phyloP scores from a whole-genome alignment of 768 basidiomycete genomes.

The Tricholoma sp. region DNA sequence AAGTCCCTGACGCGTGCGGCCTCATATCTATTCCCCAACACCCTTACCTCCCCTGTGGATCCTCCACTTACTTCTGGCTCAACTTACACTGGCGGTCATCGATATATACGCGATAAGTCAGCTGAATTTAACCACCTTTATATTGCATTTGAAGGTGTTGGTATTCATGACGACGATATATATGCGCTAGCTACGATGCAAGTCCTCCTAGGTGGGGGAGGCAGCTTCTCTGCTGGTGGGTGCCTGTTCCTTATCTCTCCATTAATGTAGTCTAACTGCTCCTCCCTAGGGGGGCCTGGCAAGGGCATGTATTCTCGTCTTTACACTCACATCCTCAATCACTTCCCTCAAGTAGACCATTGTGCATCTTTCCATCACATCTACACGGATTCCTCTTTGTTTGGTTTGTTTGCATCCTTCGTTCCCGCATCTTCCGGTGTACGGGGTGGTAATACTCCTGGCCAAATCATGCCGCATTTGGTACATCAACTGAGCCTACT shows the following conservation, averaged over 20 bases:
- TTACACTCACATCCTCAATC: slow-evolving; percentile 94
- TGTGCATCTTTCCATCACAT: slow-evolving; percentile 98
- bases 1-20: slow-evolving; percentile 76
- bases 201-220: slow-evolving; percentile 91
- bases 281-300: slow-evolving; percentile 74
- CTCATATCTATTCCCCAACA: slow-evolving; percentile 61
- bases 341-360: slow-evolving; percentile 89
- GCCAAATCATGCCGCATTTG: slow-evolving; percentile 76
- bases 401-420: slow-evolving; percentile 87
- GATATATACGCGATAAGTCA: slow-evolving; percentile 53
- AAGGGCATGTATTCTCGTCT: slow-evolving; percentile 99
- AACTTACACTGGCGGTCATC: slow-evolving; percentile 82
- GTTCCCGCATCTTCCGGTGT: slow-evolving; percentile 55
- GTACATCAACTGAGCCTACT: slow-evolving; percentile 84
- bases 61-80: slow-evolving; percentile 33
- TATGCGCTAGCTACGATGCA: slow-evolving; percentile 94
- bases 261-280: slow-evolving; percentile 3
- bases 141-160: slow-evolving; percentile 86
- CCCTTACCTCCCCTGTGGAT: slow-evolving; percentile 18
- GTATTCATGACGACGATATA: slow-evolving; percentile 88
- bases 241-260: slow-evolving; percentile 1
- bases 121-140: slow-evolving; percentile 91
- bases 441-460: slow-evolving; percentile 57
- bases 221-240: slow-evolving; percentile 89
- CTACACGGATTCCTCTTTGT: slow-evolving; percentile 90